Conservation (phyloP, 2,329 filamentous ascomycete genomes). For the Arthrobotrys conoides region DNA sequence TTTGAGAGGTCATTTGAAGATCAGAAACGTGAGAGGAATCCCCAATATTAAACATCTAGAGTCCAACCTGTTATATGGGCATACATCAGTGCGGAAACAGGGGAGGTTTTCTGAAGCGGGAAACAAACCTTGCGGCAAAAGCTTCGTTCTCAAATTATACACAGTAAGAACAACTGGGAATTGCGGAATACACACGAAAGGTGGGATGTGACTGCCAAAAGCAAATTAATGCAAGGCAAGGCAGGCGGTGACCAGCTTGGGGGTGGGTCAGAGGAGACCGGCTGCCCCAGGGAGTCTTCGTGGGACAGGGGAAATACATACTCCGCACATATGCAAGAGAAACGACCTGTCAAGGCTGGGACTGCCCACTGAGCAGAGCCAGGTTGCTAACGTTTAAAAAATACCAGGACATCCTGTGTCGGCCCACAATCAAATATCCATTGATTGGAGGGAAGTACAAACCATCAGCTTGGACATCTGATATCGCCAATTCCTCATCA, state of each 20-base stretch:
- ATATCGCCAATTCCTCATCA: constrained; percentile 24
- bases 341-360: constrained; percentile 51
- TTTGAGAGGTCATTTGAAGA: background rate
- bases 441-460: constrained; percentile 34
- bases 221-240: constrained; percentile 28
- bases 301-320: constrained; percentile 30
- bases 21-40: background rate
- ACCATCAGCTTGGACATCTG: constrained; percentile 41
- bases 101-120: constrained; percentile 1
- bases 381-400: constrained; percentile 43
- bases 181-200: constrained; percentile 20
- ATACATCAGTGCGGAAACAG: constrained; percentile 33
- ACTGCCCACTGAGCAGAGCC: constrained; percentile 27
- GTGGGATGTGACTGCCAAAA: constrained; percentile 26
- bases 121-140: constrained; percentile 40
- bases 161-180: background rate
- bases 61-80: background rate
- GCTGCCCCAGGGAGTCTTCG: constrained; percentile 44
- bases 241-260: constrained; percentile 37
- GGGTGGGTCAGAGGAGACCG: constrained; percentile 30
- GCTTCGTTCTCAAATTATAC: constrained; percentile 12
- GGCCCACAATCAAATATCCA: constrained; percentile 36
- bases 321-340: constrained; percentile 27
- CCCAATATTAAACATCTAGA: constrained; percentile 1
- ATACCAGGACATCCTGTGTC: constrained; percentile 54